Base-by-base conservation (phyloP, 441 rosid genomes). In the Kokia cookei region DNA sequence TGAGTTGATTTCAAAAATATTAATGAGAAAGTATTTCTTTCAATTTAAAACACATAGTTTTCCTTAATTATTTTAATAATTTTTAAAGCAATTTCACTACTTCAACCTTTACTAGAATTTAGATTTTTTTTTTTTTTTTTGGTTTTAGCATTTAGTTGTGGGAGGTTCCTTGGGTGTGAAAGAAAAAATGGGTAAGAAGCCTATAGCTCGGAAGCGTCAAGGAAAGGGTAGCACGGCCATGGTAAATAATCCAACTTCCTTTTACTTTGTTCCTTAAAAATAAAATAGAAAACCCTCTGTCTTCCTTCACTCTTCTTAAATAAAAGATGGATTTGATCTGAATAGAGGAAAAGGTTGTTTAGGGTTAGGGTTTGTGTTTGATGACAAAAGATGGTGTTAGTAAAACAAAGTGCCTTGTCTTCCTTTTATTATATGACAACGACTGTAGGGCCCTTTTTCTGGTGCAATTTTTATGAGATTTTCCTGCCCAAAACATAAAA, bases 131-230 rank as follows among this genome's bases (percentile, higher is more conserved):
- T 32, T 32, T 13, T 3, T 37, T 43, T 40, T 64, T 32, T 32
- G 5, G 27, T 22, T 29, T 64, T 17, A 22, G 9, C 43, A 2
- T 42, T 26, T 14, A 13, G 42, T 26, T 65, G 12, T 27, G 15
- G 71, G 8, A 50, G 24, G 5, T 68, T 29, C 22, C 40, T 48
- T 48, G n/a, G 14, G 3, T 32, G 47, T 17, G 27, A 53, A 32
- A 51, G 72, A 6, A 12, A 69, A 29, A 51, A 68, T 69, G 72
- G 72, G 72, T 35, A 69, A 29, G 47, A 51, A n/a, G 9, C 72
- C 61, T 11, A 27, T 11, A n/a, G 17, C 45, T 51, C 47, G 2
- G 42, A 69, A 69, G 60, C 72, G 47, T 12, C 72, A 51, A 69
- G 42, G 47, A 51, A 69, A 32, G 47, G 10, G 15, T 45, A 3